Percentiles rank a stretch among this genome's conserved stretches.
Evolutionary conservation across 2,329 filamentous ascomycete genomes (phyloP).

Genomic region (Claviceps purpurea): DNA sequence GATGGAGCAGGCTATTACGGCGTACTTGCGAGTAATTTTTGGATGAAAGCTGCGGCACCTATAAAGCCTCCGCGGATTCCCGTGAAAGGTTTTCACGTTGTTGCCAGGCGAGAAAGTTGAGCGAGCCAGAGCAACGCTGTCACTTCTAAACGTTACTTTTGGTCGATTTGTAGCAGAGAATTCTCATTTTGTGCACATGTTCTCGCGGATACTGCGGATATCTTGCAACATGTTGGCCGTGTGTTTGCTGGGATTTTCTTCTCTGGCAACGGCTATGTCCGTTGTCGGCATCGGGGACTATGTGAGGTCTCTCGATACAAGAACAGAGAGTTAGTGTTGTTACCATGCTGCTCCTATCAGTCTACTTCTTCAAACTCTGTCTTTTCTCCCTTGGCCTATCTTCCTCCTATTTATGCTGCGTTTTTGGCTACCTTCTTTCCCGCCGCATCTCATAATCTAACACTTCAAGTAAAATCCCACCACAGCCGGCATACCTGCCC

Average conservation of each 20-base stretch:
- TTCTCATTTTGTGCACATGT: neutral
- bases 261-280: constrained; percentile 15
- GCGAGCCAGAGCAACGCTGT: neutral
- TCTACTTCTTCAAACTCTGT: neutral
- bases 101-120: neutral
- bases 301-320: constrained; percentile 15
- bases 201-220: neutral
- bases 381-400: constrained; percentile 13
- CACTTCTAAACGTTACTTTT: neutral
- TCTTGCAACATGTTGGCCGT: constrained; percentile 12
- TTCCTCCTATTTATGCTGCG: neutral
- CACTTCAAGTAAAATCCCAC: neutral
- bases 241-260: constrained; percentile 14
- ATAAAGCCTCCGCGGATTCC: neutral
- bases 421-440: neutral
- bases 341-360: no score
- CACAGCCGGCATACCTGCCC: constrained; percentile 12
- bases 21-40: no score
- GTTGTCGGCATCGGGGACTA: constrained; percentile 13
- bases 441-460: neutral
- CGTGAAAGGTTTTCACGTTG: neutral
- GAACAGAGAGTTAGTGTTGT: constrained; percentile 8
- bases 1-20: no score
- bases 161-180: neutral
- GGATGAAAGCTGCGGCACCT: neutral